Evolutionary conservation across 2,329 filamentous ascomycete genomes (phyloP).

Genomic region (Zymoseptoria brevis): DNA sequence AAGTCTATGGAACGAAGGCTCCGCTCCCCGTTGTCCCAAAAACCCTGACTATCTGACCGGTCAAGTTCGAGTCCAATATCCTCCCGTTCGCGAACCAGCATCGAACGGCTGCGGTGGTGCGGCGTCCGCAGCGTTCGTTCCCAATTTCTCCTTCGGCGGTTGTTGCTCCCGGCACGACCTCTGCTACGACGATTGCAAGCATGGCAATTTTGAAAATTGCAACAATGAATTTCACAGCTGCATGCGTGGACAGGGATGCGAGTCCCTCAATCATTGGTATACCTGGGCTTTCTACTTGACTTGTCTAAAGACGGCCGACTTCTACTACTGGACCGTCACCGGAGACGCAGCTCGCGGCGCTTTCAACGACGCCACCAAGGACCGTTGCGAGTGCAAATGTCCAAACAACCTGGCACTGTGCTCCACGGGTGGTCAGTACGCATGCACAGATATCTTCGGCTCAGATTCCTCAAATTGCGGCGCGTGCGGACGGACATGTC

Average conservation of each 20-base stretch:
- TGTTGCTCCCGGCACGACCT: conserved; percentile 4
- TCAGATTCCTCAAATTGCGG: conserved; percentile 5
- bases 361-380: conserved; percentile 1
- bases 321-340: conserved; percentile 3
- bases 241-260: conserved; percentile 1
- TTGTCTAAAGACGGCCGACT: conserved; percentile 3
- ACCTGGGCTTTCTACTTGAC: background rate
- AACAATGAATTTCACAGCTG: conserved; percentile 1
- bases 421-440: background rate
- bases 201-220: conserved; percentile 4
- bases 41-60: background rate
- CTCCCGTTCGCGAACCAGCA: background rate
- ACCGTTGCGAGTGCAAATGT: conserved; percentile 7
- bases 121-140: background rate
- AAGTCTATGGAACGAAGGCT: conserved; percentile 1
- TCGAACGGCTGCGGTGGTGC: conserved; percentile 6
- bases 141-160: conserved; percentile 5
- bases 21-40: background rate
- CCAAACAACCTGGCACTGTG: background rate
- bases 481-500: conserved; percentile 6
- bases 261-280: conserved; percentile 1
- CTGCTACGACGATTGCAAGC: conserved; percentile 8
- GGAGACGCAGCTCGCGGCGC: background rate
- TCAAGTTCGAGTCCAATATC: background rate
- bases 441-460: conserved; percentile 3